These are phyloP conservation scores for Hygrophoropsis aurantiaca DNA, from an alignment of 768 basidiomycete species.

Conservation along the genomic window DNA sequence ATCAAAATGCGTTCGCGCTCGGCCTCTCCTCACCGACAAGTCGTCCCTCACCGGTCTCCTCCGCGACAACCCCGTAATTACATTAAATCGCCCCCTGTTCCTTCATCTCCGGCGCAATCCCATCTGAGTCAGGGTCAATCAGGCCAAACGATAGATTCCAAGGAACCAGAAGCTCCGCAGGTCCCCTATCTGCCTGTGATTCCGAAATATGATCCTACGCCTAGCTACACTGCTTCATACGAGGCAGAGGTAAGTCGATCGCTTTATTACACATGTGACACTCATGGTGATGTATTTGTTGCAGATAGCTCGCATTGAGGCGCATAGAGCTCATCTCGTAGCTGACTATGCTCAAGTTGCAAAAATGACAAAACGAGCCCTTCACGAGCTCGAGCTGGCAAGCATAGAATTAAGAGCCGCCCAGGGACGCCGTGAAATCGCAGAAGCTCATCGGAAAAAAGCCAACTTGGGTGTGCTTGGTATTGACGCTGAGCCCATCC, in stretches of 20 bases:
- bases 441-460: slow-evolving; percentile 59
- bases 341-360: slow-evolving; percentile 38
- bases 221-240: slow-evolving; percentile 26
- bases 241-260: slow-evolving; percentile 27
- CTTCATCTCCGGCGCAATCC: slow-evolving; percentile 12
- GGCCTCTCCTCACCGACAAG: slow-evolving; percentile 21
- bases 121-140: background rate
- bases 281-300: no score
- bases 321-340: slow-evolving; percentile 39
- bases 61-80: slow-evolving; percentile 2
- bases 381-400: slow-evolving; percentile 62
- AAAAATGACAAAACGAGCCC: slow-evolving; percentile 47
- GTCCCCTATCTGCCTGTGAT: slow-evolving; percentile 31
- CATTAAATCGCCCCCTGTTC: slow-evolving; percentile 1
- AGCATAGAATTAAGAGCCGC: slow-evolving; percentile 59
- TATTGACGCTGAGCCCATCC: slow-evolving; percentile 40
- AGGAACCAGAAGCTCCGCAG: slow-evolving; percentile 12
- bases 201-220: slow-evolving; percentile 26
- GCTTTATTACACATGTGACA: no score
- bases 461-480: slow-evolving; percentile 63
- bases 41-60: slow-evolving; percentile 12
- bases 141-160: background rate
- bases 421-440: slow-evolving; percentile 56
- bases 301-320: slow-evolving; percentile 34
- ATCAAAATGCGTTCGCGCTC: slow-evolving; percentile 17